These are phyloP conservation scores for Colletotrichum eremochloae DNA, from an alignment of 2,329 filamentous ascomycete genomes.

Conservation along the genomic window DNA sequence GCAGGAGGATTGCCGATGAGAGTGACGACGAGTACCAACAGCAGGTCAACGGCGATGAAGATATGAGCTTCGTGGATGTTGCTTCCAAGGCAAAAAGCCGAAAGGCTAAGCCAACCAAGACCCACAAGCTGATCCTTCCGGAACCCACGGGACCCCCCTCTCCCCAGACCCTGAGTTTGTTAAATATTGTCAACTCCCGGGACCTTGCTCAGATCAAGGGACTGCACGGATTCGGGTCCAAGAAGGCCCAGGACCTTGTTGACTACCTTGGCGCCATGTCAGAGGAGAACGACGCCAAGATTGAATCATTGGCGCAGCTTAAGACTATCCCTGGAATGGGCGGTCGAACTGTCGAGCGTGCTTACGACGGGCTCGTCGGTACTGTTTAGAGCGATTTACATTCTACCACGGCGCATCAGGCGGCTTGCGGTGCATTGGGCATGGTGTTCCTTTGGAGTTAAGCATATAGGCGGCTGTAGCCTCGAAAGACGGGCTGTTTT, in stretches of 20 bases:
- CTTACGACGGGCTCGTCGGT: slow-evolving; percentile 62
- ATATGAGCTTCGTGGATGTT: slow-evolving; percentile 52
- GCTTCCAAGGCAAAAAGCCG: slow-evolving; percentile 48
- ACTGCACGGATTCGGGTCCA: slow-evolving; percentile 78
- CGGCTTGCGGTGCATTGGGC: slow-evolving; percentile 33
- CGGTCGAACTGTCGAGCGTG: slow-evolving; percentile 67
- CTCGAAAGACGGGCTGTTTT: slow-evolving; percentile 25
- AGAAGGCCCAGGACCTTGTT: slow-evolving; percentile 75
- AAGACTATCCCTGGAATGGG: slow-evolving; percentile 69
- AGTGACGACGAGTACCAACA: slow-evolving; percentile 56
- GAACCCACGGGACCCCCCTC: slow-evolving; percentile 61
- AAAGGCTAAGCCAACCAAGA: slow-evolving; percentile 50
- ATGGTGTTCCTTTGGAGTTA: slow-evolving; percentile 38
- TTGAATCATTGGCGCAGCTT: slow-evolving; percentile 66
- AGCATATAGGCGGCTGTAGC: slow-evolving; percentile 30
- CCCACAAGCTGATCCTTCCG: slow-evolving; percentile 45
- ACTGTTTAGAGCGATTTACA: slow-evolving; percentile 21
- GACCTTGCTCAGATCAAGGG: slow-evolving; percentile 75
- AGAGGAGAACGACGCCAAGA: slow-evolving; percentile 56
- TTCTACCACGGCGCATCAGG: slow-evolving; percentile 28
- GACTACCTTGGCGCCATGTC: slow-evolving; percentile 64
- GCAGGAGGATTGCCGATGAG: slow-evolving; percentile 46
- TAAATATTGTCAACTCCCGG: slow-evolving; percentile 80
- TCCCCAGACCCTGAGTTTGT: slow-evolving; percentile 72
- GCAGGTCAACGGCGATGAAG: slow-evolving; percentile 58